Percentiles rank a stretch among this genome's conserved stretches.
phyloP scores from a whole-genome alignment of 129 eudicot genomes.

The Helianthus tuberosus region DNA sequence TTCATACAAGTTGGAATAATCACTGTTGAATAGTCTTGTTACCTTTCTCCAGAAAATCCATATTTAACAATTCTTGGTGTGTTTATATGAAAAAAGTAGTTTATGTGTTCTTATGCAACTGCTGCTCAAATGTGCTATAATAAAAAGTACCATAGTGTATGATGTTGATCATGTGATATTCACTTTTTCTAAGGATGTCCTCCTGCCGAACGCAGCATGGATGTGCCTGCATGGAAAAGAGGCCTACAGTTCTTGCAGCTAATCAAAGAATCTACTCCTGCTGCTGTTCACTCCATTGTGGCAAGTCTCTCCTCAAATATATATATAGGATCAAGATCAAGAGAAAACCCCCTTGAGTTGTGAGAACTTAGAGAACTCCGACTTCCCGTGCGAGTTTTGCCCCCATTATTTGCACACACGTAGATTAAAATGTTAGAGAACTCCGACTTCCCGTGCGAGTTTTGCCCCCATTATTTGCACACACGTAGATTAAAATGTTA shows the following conservation, averaged over 20 bases:
- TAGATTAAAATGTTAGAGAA: too few species aligned
- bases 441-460: too few species aligned
- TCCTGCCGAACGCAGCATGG: conserved; percentile 99
- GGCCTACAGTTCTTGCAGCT: conserved; percentile 79
- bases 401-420: too few species aligned
- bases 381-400: too few species aligned
- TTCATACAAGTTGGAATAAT: conserved; percentile 19
- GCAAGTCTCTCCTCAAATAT: conserved; percentile 31
- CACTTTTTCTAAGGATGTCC: conserved; percentile 94
- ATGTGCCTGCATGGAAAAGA: conserved; percentile 95
- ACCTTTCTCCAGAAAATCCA: background rate
- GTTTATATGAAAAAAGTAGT: conserved; percentile 7
- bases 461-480: too few species aligned
- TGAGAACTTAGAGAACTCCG: too few species aligned
- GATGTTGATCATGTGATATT: conserved; percentile 80
- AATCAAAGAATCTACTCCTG: conserved; percentile 73
- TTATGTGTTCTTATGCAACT: conserved; percentile 15
- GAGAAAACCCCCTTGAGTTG: too few species aligned
- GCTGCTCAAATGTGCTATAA: conserved; percentile 14
- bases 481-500: too few species aligned
- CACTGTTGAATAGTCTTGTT: too few species aligned
- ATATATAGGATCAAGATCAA: too few species aligned
- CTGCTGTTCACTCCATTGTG: conserved; percentile 98
- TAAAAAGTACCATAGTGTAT: conserved; percentile 30
- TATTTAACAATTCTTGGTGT: background rate